These are phyloP conservation scores for Cucumis variabilis DNA, from an alignment of 331 rosid genomes.

Conservation along the genomic window DNA sequence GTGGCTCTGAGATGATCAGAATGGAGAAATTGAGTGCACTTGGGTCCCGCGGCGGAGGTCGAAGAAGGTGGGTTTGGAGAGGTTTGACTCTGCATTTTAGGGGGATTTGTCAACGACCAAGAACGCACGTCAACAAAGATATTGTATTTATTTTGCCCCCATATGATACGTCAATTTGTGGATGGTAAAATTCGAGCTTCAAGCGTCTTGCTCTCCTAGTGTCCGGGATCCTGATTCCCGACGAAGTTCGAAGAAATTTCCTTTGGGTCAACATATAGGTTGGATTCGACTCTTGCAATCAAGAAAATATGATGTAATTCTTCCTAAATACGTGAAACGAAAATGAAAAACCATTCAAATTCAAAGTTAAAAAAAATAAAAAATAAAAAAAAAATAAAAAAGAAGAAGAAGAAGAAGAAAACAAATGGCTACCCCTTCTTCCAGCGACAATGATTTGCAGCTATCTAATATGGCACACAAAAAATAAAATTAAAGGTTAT, in stretches of 20 bases:
- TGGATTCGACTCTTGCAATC: no score
- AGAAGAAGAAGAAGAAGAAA: no score
- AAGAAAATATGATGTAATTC: not conserved
- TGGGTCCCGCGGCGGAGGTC: conserved; percentile 19
- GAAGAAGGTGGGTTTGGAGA: not conserved
- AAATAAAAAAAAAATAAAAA: no score
- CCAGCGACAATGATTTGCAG: no score
- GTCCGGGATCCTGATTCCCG: no score
- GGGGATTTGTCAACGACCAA: not conserved
- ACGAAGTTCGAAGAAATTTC: no score
- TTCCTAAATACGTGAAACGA: not conserved
- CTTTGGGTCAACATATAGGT: no score
- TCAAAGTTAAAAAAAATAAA: not conserved
- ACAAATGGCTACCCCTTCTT: not conserved
- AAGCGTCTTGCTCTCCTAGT: not conserved
- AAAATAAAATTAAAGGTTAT: no score
- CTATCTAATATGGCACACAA: no score
- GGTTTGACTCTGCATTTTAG: not conserved
- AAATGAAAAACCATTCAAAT: not conserved
- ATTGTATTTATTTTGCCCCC: conserved; percentile 9
- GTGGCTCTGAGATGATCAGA: not conserved
- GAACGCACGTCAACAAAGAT: not conserved
- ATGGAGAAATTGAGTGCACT: not conserved
- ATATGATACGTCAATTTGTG: not conserved
- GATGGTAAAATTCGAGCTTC: not conserved